These are phyloP conservation scores for Coemansia sp. DNA, from an alignment of 192 early-diverging fungal species.

Conservation along the genomic window DNA sequence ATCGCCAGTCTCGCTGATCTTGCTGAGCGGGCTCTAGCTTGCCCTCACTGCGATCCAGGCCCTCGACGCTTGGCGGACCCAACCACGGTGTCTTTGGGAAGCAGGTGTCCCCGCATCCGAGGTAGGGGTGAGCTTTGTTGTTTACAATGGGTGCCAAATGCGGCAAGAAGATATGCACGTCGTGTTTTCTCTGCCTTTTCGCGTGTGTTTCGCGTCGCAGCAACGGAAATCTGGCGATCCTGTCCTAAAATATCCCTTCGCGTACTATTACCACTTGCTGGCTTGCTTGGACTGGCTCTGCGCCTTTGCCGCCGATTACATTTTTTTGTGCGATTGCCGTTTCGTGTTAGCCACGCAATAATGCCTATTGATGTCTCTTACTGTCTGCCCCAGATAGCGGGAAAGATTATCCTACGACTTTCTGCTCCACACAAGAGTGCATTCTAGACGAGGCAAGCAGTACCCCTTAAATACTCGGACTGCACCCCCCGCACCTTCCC, in stretches of 20 bases:
- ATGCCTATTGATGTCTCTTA: neutral
- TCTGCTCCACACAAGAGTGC: neutral
- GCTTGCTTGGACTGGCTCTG: neutral
- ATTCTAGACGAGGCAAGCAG: neutral
- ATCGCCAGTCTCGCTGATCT: neutral
- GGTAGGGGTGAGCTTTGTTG: neutral
- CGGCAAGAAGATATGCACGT: neutral
- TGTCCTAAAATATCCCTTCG: neutral
- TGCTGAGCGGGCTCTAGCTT: neutral
- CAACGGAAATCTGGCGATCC: constrained; percentile 5
- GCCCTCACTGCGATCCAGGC: neutral
- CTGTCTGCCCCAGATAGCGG: constrained; percentile 2
- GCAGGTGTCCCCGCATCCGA: neutral
- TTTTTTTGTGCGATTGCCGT: neutral
- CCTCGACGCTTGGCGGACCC: neutral
- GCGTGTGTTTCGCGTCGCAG: constrained; percentile 7
- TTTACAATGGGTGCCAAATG: neutral
- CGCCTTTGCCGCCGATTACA: neutral
- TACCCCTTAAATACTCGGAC: neutral
- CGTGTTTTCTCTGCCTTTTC: neutral
- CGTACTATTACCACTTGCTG: neutral
- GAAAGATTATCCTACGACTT: neutral
- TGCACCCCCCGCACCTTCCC: neutral
- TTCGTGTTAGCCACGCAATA: constrained; percentile 3
- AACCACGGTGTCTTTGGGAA: neutral